Base-by-base conservation (phyloP, 1,284 basidiomycete genomes). In the Cutaneotrichosporon dermatis region DNA sequence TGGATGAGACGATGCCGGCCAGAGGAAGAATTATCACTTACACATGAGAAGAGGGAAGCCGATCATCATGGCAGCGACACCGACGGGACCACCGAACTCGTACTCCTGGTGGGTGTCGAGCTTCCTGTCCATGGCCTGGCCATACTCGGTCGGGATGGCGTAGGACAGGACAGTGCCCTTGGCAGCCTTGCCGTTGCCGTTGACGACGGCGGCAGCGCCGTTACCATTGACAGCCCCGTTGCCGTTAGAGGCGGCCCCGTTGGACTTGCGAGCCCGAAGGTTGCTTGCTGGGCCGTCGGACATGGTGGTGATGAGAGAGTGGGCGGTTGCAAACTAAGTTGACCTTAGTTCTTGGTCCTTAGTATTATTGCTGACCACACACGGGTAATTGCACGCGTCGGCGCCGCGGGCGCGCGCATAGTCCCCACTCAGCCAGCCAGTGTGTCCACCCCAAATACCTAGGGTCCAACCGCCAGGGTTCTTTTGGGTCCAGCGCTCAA, bases 11-110 rank as follows among this genome's bases (percentile, higher is more conserved):
- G 39, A 35, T 15, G 35, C 8, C 8, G 39, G 4, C 15, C 15
- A n/a, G 12, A 36, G 25, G 25, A 25, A 25, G 25, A 2, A 25
- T 25, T 3, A 2, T 7, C 16, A 73, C 76, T 66, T 55, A 79
- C 77, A 79, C 78, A 79, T 79, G 37, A 79, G 62, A 15, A 70
- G 39, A 0, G 95, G 95, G 78, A 99, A 99, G 55, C 89, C 86
- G 36, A 88, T 83, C 89, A 99, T 99, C 82, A 99, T 98, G 36
- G 88, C 89, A 8, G 86, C 79, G 45, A 94, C 92, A 51, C 96
- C 95, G 79, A 83, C 82, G 46, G 95, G 94, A 8, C 95, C 95
- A 66, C 95, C 96, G 71, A 99, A 99, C 79, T 99, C 94, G 60
- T 69, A 89, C 87, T 81, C 80, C 66, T 83, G 81, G 73, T 92